These are phyloP conservation scores for Capsicum baccatum DNA, from an alignment of 257 asterid species.

Conservation along the genomic window DNA sequence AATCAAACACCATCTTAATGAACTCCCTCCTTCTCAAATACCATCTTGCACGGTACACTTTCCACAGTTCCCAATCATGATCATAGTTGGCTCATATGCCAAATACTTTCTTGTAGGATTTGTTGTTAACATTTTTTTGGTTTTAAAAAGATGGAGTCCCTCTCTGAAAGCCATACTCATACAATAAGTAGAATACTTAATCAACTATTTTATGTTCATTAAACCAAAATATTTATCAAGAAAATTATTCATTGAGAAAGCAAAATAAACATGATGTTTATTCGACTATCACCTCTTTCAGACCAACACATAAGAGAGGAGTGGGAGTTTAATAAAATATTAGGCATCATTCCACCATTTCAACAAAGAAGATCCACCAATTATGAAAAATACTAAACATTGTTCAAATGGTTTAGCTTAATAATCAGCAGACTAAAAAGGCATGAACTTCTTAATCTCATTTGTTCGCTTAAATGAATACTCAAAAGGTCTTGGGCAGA, in stretches of 20 bases:
- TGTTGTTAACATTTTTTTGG: neutral
- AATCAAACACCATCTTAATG: neutral
- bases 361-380: neutral
- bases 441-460: neutral
- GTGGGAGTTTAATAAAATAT: neutral
- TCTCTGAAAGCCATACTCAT: neutral
- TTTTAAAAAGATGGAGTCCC: neutral
- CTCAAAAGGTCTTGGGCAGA: neutral
- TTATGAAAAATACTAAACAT: neutral
- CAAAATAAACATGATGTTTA: neutral
- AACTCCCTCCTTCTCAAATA: neutral
- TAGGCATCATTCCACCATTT: neutral
- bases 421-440: neutral
- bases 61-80: neutral
- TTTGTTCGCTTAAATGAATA: neutral
- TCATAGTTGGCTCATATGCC: no score
- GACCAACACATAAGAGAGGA: neutral
- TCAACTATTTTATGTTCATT: neutral
- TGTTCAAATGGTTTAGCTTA: slow-evolving; percentile 3
- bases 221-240: neutral
- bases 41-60: neutral
- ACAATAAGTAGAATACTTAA: neutral
- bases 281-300: neutral
- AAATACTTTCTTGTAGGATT: neutral
- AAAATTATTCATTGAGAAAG: neutral